phyloP scores from a whole-genome alignment of 179 eudicot genomes.

The Sideroxylon spinosum region DNA sequence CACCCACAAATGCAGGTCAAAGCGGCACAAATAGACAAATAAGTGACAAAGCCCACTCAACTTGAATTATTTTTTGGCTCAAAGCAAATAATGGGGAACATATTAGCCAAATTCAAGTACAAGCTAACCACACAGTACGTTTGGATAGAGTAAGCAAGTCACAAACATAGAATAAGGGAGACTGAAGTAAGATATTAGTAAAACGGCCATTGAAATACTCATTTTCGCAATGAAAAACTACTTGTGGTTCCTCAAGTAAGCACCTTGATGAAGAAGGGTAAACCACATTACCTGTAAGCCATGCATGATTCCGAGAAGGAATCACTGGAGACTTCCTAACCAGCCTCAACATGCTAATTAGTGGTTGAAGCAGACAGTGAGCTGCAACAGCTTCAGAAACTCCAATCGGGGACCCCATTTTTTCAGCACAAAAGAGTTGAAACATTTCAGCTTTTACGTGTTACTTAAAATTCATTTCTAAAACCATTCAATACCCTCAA shows the following conservation, averaged over 20 bases:
- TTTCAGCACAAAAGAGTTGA: not conserved
- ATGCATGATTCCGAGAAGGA: slow-evolving; percentile 63
- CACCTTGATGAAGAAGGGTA: not conserved
- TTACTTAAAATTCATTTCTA: slow-evolving; percentile 13
- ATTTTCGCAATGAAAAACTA: too few species aligned
- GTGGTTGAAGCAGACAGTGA: slow-evolving; percentile 64
- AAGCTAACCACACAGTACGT: too few species aligned
- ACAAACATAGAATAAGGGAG: not conserved
- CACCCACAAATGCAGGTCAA: too few species aligned
- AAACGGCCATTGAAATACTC: too few species aligned
- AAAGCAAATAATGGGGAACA: too few species aligned
- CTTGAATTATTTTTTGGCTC: too few species aligned
- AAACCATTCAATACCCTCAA: slow-evolving; percentile 1
- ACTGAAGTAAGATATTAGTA: too few species aligned
- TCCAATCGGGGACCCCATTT: slow-evolving; percentile 73
- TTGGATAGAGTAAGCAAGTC: not conserved
- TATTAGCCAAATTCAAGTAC: too few species aligned
- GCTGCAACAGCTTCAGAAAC: slow-evolving; percentile 65
- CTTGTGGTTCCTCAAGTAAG: too few species aligned
- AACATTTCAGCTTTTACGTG: not conserved
- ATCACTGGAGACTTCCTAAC: slow-evolving; percentile 45
- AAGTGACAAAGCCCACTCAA: too few species aligned
- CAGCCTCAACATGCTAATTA: slow-evolving; percentile 46
- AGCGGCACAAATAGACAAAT: too few species aligned
- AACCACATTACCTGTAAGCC: slow-evolving; percentile 69